These are phyloP conservation scores for Hemileia vastatrix DNA, from an alignment of 1,284 basidiomycete genomes.

Conservation along the genomic window DNA sequence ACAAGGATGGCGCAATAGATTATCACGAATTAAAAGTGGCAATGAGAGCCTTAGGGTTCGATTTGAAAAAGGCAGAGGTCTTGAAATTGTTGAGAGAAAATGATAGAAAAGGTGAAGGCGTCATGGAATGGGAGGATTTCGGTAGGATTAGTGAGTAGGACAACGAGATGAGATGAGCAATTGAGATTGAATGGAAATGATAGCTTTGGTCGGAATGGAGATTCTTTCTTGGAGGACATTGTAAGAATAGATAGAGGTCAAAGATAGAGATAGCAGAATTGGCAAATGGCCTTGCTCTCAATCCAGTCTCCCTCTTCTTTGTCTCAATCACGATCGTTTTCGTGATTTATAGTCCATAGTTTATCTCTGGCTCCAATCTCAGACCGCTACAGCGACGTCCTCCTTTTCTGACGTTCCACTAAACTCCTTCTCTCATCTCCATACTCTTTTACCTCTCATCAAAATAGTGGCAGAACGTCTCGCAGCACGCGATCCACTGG, in stretches of 20 bases:
- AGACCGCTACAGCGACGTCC: not conserved
- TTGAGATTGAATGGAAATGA: not conserved
- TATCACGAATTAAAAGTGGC: conserved; percentile 44
- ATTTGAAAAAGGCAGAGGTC: conserved; percentile 41
- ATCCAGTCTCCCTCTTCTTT: no score
- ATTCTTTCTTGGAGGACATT: no score
- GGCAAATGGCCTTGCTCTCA: no score
- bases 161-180: not conserved
- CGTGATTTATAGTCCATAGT: no score
- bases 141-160: conserved; percentile 37
- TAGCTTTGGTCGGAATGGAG: no score
- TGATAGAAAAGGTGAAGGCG: conserved; percentile 36
- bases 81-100: conserved; percentile 38
- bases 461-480: conserved; percentile 39
- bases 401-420: not conserved
- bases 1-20: conserved; percentile 43
- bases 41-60: conserved; percentile 43
- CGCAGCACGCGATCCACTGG: conserved; percentile 39
- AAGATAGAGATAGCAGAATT: no score
- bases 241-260: no score
- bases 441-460: no score
- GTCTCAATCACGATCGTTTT: no score
- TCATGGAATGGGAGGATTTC: conserved; percentile 42
- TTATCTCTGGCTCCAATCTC: no score
- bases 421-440: no score